These are phyloP conservation scores for Xeromyces bisporus DNA, from an alignment of 495 filamentous ascomycete genomes.

Conservation along the genomic window DNA sequence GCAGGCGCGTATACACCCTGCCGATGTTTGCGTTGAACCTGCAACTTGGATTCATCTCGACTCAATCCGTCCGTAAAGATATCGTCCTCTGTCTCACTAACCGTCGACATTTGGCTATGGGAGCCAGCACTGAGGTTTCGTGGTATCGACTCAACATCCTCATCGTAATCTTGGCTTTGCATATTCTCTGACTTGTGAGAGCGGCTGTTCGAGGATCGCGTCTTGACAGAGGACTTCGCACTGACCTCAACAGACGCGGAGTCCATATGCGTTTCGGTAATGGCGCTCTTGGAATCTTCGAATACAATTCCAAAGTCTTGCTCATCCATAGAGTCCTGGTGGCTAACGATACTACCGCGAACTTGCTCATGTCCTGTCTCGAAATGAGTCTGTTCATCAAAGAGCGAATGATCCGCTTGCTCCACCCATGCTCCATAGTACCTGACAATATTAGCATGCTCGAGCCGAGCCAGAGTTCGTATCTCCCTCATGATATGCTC, in stretches of 20 bases:
- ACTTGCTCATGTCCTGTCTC: slow-evolving; percentile 8
- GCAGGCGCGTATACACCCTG: slow-evolving; percentile 16
- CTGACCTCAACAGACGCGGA: slow-evolving; percentile 11
- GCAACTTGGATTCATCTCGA: slow-evolving; percentile 21
- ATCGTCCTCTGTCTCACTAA: slow-evolving; percentile 22
- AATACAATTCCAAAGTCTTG: slow-evolving; percentile 28
- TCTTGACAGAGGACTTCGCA: slow-evolving; percentile 6
- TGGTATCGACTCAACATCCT: slow-evolving; percentile 27
- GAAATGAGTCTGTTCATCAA: slow-evolving; percentile 7
- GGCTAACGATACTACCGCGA: slow-evolving; percentile 3
- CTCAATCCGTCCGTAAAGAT: slow-evolving; percentile 36
- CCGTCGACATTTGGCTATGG: slow-evolving; percentile 17
- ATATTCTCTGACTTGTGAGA: slow-evolving; percentile 19
- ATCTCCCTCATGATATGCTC: slow-evolving; percentile 37
- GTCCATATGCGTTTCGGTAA: slow-evolving; percentile 3
- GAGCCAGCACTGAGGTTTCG: slow-evolving; percentile 16
- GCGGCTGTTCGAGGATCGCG: slow-evolving; percentile 12
- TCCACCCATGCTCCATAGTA: slow-evolving; percentile 39
- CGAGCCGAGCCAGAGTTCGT: slow-evolving; percentile 33
- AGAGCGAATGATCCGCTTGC: slow-evolving; percentile 17
- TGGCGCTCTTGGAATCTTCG: slow-evolving; percentile 16
- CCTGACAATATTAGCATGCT: slow-evolving; percentile 37
- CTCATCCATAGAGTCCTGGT: slow-evolving; percentile 8
- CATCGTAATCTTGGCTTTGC: slow-evolving; percentile 15
- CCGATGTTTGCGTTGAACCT: slow-evolving; percentile 14